These are phyloP conservation scores for Strobilomyces confusus DNA, from an alignment of 768 basidiomycete species.

Conservation along the genomic window DNA sequence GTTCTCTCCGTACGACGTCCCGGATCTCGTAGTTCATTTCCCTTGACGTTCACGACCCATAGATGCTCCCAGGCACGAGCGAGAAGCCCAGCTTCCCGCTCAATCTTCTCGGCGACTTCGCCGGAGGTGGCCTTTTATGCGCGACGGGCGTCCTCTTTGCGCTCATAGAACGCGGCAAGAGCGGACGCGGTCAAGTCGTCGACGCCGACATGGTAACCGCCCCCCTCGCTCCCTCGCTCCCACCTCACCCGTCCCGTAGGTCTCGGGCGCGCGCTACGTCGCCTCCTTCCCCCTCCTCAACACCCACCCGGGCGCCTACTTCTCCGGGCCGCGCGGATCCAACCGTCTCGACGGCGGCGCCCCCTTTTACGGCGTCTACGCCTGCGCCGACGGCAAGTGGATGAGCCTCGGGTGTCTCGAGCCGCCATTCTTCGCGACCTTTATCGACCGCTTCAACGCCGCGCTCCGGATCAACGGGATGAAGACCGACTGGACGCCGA, in stretches of 20 bases:
- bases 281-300: slow-evolving; percentile 66
- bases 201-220: slow-evolving; percentile 65
- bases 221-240: neutral
- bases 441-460: slow-evolving; percentile 51
- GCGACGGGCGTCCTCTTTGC: slow-evolving; percentile 73
- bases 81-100: slow-evolving; percentile 69
- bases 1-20: slow-evolving; percentile 52
- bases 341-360: slow-evolving; percentile 73
- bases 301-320: slow-evolving; percentile 30
- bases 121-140: slow-evolving; percentile 73
- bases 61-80: slow-evolving; percentile 65
- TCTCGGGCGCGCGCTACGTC: slow-evolving; percentile 76
- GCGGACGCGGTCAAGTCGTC: slow-evolving; percentile 70
- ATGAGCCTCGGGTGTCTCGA: slow-evolving; percentile 78
- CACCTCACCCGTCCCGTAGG: slow-evolving; percentile 38
- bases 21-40: neutral
- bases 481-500: slow-evolving; percentile 54
- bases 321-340: slow-evolving; percentile 44
- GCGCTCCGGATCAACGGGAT: slow-evolving; percentile 43
- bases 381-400: slow-evolving; percentile 67
- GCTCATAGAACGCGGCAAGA: slow-evolving; percentile 60
- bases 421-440: slow-evolving; percentile 63
- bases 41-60: neutral
- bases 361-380: slow-evolving; percentile 74
- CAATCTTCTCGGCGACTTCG: slow-evolving; percentile 80